phyloP scores from a whole-genome alignment of 1,284 basidiomycete species.

The Ceratobasidium sp. region DNA sequence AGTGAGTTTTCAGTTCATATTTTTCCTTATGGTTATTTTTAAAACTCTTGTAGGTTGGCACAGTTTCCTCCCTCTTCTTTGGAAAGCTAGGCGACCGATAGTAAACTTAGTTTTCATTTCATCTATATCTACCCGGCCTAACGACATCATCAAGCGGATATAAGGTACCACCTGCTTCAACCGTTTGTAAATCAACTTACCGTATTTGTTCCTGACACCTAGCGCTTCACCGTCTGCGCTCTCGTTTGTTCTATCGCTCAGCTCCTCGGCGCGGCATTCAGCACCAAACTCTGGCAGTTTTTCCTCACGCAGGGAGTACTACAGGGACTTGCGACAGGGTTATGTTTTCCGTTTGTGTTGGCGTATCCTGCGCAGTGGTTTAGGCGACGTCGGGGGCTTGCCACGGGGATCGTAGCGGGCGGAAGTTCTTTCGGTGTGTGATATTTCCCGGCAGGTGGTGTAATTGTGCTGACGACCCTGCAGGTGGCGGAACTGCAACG shows the following conservation, averaged over 20 bases:
- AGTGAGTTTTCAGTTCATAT: conserved; percentile 16
- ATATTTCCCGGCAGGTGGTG: too few species aligned
- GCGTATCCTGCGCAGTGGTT: conserved; percentile 53
- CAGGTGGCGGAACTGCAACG: conserved; percentile 52
- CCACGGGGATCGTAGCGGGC: too few species aligned
- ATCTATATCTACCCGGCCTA: not conserved
- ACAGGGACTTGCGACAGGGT: conserved; percentile 49
- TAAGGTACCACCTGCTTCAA: conserved; percentile 33
- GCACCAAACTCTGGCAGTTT: too few species aligned
- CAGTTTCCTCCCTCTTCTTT: conserved; percentile 48
- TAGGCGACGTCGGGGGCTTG: conserved; percentile 50
- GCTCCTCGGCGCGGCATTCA: conserved; percentile 50
- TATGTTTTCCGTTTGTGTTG: conserved; percentile 51
- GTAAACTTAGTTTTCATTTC: conserved; percentile 27
- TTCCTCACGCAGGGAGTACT: conserved; percentile 51
- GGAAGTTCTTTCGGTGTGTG: conserved; percentile 51
- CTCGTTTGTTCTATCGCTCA: conserved; percentile 47
- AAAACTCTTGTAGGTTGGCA: conserved; percentile 41
- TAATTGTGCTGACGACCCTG: too few species aligned
- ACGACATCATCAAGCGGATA: conserved; percentile 30
- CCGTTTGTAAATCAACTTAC: too few species aligned
- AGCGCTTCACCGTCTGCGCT: conserved; percentile 50
- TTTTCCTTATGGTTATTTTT: not conserved
- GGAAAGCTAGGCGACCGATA: conserved; percentile 50
- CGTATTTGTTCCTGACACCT: too few species aligned